These are phyloP conservation scores for Puccinia polysora DNA, from an alignment of 1,284 basidiomycete species.

Conservation along the genomic window DNA sequence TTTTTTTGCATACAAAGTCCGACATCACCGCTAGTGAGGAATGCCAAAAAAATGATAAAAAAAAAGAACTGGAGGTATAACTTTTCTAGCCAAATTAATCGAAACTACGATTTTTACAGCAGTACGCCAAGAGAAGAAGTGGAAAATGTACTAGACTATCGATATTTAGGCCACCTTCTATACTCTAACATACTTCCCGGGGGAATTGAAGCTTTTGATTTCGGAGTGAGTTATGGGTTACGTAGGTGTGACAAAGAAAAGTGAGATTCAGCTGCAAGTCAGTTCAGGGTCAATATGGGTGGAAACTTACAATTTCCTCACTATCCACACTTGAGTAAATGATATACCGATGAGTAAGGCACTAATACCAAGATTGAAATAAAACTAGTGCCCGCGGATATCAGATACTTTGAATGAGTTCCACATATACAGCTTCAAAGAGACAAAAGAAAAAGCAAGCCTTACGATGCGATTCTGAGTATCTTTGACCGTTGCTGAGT, in stretches of 20 bases:
- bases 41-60: too few relatives aligned
- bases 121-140: too few relatives aligned
- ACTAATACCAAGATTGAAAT: slow-evolving; percentile 39
- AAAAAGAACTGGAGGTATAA: too few relatives aligned
- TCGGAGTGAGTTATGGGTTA: neutral
- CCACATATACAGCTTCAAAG: too few relatives aligned
- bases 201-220: slow-evolving; percentile 38
- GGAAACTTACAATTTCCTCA: slow-evolving; percentile 40
- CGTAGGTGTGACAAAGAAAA: too few relatives aligned
- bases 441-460: neutral
- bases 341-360: slow-evolving; percentile 35
- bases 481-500: slow-evolving; percentile 71
- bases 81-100: too few relatives aligned
- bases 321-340: slow-evolving; percentile 44
- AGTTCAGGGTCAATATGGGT: neutral
- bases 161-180: neutral
- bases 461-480: slow-evolving; percentile 57
- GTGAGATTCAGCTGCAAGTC: too few relatives aligned
- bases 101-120: too few relatives aligned
- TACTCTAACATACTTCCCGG: slow-evolving; percentile 42
- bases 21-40: too few relatives aligned
- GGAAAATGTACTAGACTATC: too few relatives aligned
- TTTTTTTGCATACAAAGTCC: too few relatives aligned
- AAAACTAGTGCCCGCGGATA: slow-evolving; percentile 17
- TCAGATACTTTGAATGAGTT: neutral